Percentiles rank a stretch among this genome's conserved stretches.
phyloP scores from a whole-genome alignment of 768 basidiomycete genomes.

The Omphalotus guepiniiformis region DNA sequence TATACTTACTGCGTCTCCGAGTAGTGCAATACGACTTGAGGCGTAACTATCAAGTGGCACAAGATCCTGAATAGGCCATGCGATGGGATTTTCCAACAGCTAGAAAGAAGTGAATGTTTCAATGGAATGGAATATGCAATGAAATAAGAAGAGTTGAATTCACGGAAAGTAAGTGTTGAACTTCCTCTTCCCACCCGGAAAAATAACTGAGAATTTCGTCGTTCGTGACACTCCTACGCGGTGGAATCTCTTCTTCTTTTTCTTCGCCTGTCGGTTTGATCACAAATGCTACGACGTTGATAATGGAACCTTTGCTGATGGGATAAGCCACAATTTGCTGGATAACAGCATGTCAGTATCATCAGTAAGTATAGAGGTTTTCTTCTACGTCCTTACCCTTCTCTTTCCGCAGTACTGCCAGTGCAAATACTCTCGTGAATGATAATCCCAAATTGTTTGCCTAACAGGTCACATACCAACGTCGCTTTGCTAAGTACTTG shows the following conservation, averaged over 20 bases:
- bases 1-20: neutral
- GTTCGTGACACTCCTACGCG: neutral
- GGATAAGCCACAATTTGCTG: conserved; percentile 40
- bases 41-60: neutral
- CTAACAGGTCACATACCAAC: conserved; percentile 25
- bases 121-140: neutral
- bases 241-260: conserved; percentile 22
- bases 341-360: conserved; percentile 7
- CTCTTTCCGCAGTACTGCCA: conserved; percentile 17
- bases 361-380: conserved; percentile 14
- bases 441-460: conserved; percentile 12
- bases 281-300: conserved; percentile 31
- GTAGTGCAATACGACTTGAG: conserved; percentile 1
- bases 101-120: neutral
- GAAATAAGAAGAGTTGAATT: neutral
- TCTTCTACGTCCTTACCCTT: conserved; percentile 18
- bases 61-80: conserved; percentile 1
- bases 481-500: conserved; percentile 12
- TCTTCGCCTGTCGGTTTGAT: conserved; percentile 34
- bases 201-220: conserved; percentile 20
- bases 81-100: neutral
- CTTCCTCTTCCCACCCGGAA: conserved; percentile 34
- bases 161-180: conserved; percentile 25
- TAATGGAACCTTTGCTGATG: conserved; percentile 27
- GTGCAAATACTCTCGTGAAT: neutral